Conservation (phyloP, 257 asterid genomes). For the Voacanga thouarsii region DNA sequence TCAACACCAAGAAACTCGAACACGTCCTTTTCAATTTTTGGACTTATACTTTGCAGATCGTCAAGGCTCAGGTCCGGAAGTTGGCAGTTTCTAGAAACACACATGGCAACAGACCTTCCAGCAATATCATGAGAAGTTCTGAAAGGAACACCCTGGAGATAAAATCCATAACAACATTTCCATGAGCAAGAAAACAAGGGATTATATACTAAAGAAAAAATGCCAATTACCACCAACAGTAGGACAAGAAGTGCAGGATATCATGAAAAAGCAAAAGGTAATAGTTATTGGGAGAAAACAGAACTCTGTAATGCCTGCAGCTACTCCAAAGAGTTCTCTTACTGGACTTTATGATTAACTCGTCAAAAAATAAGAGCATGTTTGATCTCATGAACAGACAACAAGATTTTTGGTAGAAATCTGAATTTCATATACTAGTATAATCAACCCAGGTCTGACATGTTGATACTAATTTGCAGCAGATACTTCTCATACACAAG, state of each 20-base stretch:
- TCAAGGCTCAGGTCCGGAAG: slow-evolving; percentile 67
- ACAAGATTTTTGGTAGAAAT: neutral
- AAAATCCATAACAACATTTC: slow-evolving; percentile 1
- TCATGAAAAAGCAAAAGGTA: neutral
- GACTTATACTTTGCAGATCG: slow-evolving; percentile 57
- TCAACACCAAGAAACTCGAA: slow-evolving; percentile 81
- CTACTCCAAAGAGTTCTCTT: neutral
- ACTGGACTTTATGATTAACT: neutral
- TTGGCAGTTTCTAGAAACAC: slow-evolving; percentile 58
- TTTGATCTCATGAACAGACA: neutral
- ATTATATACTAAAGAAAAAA: neutral
- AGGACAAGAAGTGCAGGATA: neutral
- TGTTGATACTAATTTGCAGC: neutral
- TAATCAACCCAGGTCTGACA: neutral
- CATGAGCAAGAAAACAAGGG: neutral
- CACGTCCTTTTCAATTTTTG: slow-evolving; percentile 70
- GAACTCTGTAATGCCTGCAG: neutral
- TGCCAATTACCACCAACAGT: neutral
- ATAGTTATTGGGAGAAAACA: neutral
- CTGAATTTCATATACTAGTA: neutral
- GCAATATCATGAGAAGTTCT: slow-evolving; percentile 92
- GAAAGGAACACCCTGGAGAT: slow-evolving; percentile 78
- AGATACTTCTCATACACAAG: neutral
- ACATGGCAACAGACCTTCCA: slow-evolving; percentile 81
- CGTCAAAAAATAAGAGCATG: neutral